Percentiles rank a stretch among this genome's conserved stretches.
phyloP scores from a whole-genome alignment of 768 basidiomycete species.

The Tulasnella sp. region DNA sequence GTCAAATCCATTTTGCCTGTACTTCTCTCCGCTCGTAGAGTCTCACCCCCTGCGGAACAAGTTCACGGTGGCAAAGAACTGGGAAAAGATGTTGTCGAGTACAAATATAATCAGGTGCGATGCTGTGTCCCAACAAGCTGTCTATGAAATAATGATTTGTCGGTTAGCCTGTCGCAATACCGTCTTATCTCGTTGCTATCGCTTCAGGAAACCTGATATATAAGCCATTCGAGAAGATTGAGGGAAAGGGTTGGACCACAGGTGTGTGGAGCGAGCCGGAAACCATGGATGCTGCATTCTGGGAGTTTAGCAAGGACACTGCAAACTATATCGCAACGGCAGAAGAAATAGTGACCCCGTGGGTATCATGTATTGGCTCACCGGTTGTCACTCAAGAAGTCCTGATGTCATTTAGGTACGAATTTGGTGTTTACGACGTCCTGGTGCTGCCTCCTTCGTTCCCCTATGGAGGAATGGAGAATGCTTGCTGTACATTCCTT shows the following conservation, averaged over 20 bases:
- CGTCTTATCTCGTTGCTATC: constrained; percentile 85
- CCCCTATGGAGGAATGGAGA: constrained; percentile 93
- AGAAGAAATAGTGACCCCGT: constrained; percentile 11
- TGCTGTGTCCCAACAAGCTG: not conserved
- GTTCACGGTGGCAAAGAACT: constrained; percentile 60
- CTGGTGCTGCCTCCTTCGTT: constrained; percentile 83
- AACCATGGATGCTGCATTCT: constrained; percentile 57
- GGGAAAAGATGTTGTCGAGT: constrained; percentile 60
- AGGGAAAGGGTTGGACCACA: constrained; percentile 60
- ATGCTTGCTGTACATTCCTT: constrained; percentile 74
- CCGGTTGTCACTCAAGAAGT: not conserved
- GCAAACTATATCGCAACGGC: constrained; percentile 36
- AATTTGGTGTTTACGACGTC: constrained; percentile 79
- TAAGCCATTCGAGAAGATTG: constrained; percentile 36
- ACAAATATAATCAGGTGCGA: constrained; percentile 63
- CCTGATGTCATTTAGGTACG: constrained; percentile 32
- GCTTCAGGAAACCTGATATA: constrained; percentile 76
- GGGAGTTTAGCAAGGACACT: constrained; percentile 85
- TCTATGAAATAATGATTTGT: constrained; percentile 12
- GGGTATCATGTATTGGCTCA: not conserved
- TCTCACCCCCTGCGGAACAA: constrained; percentile 59
- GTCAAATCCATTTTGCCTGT: constrained; percentile 72
- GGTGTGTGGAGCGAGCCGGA: constrained; percentile 91
- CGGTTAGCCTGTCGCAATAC: constrained; percentile 64
- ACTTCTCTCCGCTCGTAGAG: constrained; percentile 69